Evolutionary conservation across 129 eudicot species (phyloP).

Genomic region (Lonicera japonica): DNA sequence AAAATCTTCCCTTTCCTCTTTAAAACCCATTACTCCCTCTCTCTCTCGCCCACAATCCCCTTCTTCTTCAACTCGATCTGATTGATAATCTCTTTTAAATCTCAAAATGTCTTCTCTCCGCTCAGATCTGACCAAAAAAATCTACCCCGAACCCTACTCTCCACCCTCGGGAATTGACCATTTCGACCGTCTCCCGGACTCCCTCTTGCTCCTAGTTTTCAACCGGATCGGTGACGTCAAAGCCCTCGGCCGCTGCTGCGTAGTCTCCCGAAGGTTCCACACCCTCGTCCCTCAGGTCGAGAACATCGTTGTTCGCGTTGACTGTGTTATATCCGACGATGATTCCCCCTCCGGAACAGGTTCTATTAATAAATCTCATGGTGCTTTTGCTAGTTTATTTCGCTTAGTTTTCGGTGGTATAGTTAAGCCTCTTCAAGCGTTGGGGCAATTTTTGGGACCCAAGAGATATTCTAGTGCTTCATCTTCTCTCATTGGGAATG

Average conservation of each 20-base stretch:
- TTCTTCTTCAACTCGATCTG: neutral
- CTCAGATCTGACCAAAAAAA: constrained; percentile 47
- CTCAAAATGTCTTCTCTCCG: constrained; percentile 27
- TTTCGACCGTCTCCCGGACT: constrained; percentile 76
- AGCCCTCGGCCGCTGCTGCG: constrained; percentile 71
- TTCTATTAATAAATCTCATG: constrained; percentile 42
- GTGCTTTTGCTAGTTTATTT: constrained; percentile 44
- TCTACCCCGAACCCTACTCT: constrained; percentile 51
- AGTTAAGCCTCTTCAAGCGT: constrained; percentile 67
- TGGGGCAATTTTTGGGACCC: constrained; percentile 47
- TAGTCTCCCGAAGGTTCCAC: constrained; percentile 60
- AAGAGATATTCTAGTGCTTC: constrained; percentile 23
- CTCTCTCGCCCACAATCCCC: neutral
- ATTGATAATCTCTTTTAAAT: neutral
- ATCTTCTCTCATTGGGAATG: constrained; percentile 4
- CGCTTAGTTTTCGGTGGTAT: constrained; percentile 40
- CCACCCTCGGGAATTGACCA: constrained; percentile 28
- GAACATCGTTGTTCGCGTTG: constrained; percentile 76
- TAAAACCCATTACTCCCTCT: neutral
- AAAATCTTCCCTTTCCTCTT: no score
- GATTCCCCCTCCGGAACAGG: constrained; percentile 35
- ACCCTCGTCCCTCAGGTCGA: constrained; percentile 78
- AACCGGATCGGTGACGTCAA: constrained; percentile 86
- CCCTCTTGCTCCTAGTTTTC: constrained; percentile 64
- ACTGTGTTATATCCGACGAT: constrained; percentile 91